Percentiles rank a stretch among this genome's conserved stretches.
Conservation (phyloP, 2,329 filamentous ascomycete genomes). For the Aspergillus fumigatiaffinis region DNA sequence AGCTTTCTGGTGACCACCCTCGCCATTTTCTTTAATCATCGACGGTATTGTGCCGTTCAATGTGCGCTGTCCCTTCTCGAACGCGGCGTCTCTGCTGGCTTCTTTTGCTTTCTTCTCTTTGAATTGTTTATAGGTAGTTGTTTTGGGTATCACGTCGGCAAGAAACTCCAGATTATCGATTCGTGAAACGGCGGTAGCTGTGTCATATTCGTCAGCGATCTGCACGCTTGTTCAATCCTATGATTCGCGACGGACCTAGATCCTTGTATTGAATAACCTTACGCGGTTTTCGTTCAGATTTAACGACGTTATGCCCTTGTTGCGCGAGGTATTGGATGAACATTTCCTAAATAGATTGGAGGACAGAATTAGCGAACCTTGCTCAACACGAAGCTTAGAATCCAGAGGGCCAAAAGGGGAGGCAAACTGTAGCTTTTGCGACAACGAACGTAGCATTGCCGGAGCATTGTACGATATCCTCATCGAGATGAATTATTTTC, state of each 20-base stretch:
- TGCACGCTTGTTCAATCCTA: neutral
- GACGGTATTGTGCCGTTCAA: slow-evolving; percentile 27
- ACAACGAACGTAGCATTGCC: slow-evolving; percentile 94
- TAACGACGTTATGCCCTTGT: slow-evolving; percentile 82
- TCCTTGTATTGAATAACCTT: slow-evolving; percentile 96
- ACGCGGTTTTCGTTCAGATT: slow-evolving; percentile 84
- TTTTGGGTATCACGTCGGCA: slow-evolving; percentile 83
- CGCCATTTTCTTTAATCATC: slow-evolving; percentile 20
- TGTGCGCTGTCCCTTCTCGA: slow-evolving; percentile 38
- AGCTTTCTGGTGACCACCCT: slow-evolving; percentile 13
- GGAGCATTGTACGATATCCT: slow-evolving; percentile 79
- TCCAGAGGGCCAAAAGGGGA: neutral
- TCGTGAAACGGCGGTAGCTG: slow-evolving; percentile 78
- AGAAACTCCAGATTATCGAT: slow-evolving; percentile 95
- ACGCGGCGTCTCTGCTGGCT: slow-evolving; percentile 23
- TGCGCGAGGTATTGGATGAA: slow-evolving; percentile 90
- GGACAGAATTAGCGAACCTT: slow-evolving; percentile 9
- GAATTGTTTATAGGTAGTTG: slow-evolving; percentile 72
- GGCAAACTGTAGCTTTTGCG: slow-evolving; percentile 74
- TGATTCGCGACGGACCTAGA: slow-evolving; percentile 56
- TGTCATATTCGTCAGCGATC: slow-evolving; percentile 7
- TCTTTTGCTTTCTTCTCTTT: slow-evolving; percentile 58
- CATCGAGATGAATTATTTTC: slow-evolving; percentile 87
- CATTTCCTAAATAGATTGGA: slow-evolving; percentile 63
- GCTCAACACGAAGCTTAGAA: neutral